Conservation (phyloP, 2,329 filamentous ascomycete genomes). For the Cordyceps farinosa region DNA sequence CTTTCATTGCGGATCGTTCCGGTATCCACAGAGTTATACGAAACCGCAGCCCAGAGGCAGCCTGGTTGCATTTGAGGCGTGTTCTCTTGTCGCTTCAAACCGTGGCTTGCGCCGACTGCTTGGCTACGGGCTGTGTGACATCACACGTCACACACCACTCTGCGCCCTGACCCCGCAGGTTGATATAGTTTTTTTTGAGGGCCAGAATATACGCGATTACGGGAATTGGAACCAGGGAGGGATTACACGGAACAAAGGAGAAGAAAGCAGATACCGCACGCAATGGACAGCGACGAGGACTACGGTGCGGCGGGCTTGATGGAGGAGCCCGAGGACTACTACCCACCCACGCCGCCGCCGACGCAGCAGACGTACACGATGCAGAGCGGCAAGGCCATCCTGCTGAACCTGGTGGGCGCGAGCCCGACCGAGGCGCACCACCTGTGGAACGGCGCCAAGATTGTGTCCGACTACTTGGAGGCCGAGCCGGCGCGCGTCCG, state of each 20-base stretch:
- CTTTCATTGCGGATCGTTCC: conserved; percentile 1
- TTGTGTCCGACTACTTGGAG: conserved; percentile 76
- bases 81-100: neutral
- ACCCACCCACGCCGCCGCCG: conserved; percentile 70
- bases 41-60: neutral
- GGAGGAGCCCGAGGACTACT: conserved; percentile 76
- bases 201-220: neutral
- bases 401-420: conserved; percentile 77
- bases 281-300: conserved; percentile 30
- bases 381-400: conserved; percentile 60
- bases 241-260: neutral
- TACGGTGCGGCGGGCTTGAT: conserved; percentile 57
- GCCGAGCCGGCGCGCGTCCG: conserved; percentile 59
- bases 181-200: neutral
- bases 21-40: conserved; percentile 3
- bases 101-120: neutral
- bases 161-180: neutral
- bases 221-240: too few species aligned
- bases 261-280: neutral
- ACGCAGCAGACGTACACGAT: conserved; percentile 71
- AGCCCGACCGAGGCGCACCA: conserved; percentile 87
- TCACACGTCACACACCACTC: conserved; percentile 5
- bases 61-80: neutral
- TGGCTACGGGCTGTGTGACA: neutral
- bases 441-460: conserved; percentile 85